Base-by-base conservation (phyloP, 306 rosid genomes). In the Cucumis hystrix region DNA sequence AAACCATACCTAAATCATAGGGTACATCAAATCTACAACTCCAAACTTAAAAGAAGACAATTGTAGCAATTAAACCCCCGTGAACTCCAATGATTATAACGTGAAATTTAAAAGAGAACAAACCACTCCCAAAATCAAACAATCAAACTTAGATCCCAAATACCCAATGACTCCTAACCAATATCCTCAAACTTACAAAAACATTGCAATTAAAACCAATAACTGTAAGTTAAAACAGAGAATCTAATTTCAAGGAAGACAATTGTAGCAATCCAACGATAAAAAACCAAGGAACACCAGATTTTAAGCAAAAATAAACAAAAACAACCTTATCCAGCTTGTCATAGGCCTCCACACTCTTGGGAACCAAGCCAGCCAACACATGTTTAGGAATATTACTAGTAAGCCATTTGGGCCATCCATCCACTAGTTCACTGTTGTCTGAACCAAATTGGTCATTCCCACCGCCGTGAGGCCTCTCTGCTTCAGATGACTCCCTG, bases 321-420 rank as follows among this genome's bases (percentile, higher is more conserved):
- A 73, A 74, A 59, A 45, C 51, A n/a, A 87, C 98, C 95, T 94
- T 95, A 65, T 66, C 93, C 67, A 94, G 84, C 89, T 87, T 92
- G 77, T 77, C 87, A 82, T 82, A 92, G 13, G 96, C 88, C 37
- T 92, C 98, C 40, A 93, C 96, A 80, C 92, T 90, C 83, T 52
- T 92, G 20, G 95, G 96, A 72, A 90, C 86, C 86, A 95, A 78
- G 35, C 86, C 87, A 71, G 83, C 80, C 80, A 95, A 83, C 18
- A 84, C 84, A 17, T 83, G 74, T 37, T 45, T 76, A 13, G 91
- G 87, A 62, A 89, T 78, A 79, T 89, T 89, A 59, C 82, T 91
- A 75, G 79, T 78, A 1, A 89, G 79, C 89, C 91, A 87, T 40
- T 81, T 85, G 0, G 91, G 91, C 89, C 87, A 87, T 0, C 91